Evolutionary conservation across 371 early-diverging fungal species (phyloP), one percentile per base, ranked within the genome.

Genomic region (Apophysomyces elegans): DNA sequence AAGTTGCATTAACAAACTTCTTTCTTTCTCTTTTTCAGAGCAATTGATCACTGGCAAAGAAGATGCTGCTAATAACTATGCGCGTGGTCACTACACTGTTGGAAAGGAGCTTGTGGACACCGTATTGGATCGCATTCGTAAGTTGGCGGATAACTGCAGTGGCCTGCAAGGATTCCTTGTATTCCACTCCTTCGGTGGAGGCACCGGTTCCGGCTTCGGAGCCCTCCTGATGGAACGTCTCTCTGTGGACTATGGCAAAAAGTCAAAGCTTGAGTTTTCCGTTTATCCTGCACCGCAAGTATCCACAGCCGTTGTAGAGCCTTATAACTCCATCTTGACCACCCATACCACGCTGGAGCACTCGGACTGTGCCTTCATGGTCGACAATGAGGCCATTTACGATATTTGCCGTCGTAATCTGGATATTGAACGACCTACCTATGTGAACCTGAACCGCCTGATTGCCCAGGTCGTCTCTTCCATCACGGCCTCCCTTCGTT

Each of bases 51-150:
- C 93, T 71, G 99, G 99, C 72, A 98, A 99, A 89, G 99, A 99
- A 83, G 99, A 99, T 84, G 99, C 99, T 38, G 99, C 99, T 74
- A 99, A 99, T 91, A 99, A 99, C 93, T 99, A 99, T 80, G 99
- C 99, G 58, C 93, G 99, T 90, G 99, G 99, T 78, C 98, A 99
- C 88, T 99, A 99, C 90, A 99, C 99, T 63, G 92, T 98, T 69
- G 99, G 99, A 69, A 98, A 98, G 89, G 98, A 98, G 81, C 92
- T 98, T 61, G 93, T 99, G 65, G 99, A 99, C 85, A 83, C 87
- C 61, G 97, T 96, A 60, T 87, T 99, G 66, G 99, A 99, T 79
- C 95, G 96, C 75, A 93, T 99, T 81, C 92, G 99, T 79, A 96
- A 94, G 88, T 88, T 98, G 62, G 95, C 97, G 47, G 99, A 98